phyloP scores from a whole-genome alignment of 805 yeast genomes.

The Yarrowia sp. region DNA sequence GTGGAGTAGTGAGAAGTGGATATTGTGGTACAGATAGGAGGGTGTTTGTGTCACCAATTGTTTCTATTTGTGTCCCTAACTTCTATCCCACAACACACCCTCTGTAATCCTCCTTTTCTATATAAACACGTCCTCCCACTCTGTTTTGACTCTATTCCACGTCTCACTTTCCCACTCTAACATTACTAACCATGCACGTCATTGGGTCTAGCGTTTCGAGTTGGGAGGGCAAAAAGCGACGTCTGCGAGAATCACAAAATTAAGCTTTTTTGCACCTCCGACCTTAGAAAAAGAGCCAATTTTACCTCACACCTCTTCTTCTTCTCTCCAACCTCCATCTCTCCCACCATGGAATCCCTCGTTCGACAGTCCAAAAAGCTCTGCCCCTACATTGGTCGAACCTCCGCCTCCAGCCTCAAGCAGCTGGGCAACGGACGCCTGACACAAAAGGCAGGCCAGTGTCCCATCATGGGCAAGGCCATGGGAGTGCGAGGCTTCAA shows the following conservation, averaged over 20 bases:
- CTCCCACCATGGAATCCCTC: slow-evolving; percentile 63
- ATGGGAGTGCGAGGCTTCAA: slow-evolving; percentile 35
- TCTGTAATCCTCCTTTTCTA: not conserved
- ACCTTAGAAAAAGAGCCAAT: not conserved
- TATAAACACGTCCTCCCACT: not conserved
- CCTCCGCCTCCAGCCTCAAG: slow-evolving; percentile 59
- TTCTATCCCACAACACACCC: too few relatives aligned
- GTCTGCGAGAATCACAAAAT: not conserved
- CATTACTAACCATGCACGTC: not conserved
- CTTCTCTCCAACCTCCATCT: not conserved
- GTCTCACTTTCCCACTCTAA: not conserved
- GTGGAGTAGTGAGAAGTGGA: too few relatives aligned
- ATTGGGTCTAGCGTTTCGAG: not conserved
- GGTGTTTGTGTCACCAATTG: too few relatives aligned
- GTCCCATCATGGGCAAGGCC: slow-evolving; percentile 93
- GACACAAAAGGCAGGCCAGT: slow-evolving; percentile 58
- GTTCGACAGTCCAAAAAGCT: slow-evolving; percentile 71
- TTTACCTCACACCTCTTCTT: not conserved
- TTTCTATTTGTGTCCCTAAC: too few relatives aligned
- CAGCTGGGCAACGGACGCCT: slow-evolving; percentile 48
- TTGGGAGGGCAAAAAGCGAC: not conserved
- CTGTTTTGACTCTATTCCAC: not conserved
- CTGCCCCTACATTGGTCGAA: slow-evolving; percentile 74
- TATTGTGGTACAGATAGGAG: too few relatives aligned
- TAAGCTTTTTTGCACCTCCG: not conserved